These are phyloP conservation scores for Elaeis oleifera DNA, from an alignment of 202 grass and related monocot genomes.

Conservation along the genomic window DNA sequence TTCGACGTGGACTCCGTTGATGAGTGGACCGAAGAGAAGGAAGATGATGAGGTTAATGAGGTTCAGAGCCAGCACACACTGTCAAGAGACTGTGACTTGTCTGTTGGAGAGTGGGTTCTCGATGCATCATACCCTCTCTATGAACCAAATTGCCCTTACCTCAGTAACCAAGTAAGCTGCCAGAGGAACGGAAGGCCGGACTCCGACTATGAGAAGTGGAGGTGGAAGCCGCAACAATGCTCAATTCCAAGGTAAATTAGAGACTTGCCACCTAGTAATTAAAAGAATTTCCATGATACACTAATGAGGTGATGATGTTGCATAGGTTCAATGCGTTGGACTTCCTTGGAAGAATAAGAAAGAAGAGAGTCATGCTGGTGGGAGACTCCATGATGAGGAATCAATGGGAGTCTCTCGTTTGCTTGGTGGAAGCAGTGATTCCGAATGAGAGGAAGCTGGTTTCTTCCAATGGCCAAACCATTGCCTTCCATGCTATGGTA, in stretches of 20 bases:
- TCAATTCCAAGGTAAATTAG: slow-evolving; percentile 26
- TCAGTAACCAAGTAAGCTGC: slow-evolving; percentile 35
- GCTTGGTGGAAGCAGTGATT: slow-evolving; percentile 41
- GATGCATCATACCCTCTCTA: slow-evolving; percentile 35
- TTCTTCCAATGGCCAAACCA: slow-evolving; percentile 19
- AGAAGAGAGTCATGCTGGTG: slow-evolving; percentile 41
- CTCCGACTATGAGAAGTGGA: slow-evolving; percentile 29
- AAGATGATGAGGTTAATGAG: slow-evolving; percentile 20
- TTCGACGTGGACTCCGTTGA: slow-evolving; percentile 6
- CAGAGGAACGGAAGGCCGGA: slow-evolving; percentile 28
- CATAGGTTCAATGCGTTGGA: slow-evolving; percentile 40
- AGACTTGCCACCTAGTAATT: background rate
- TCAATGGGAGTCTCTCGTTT: slow-evolving; percentile 46
- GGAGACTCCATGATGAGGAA: slow-evolving; percentile 45
- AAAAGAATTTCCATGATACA: background rate
- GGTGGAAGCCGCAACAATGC: slow-evolving; percentile 33
- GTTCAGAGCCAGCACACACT: slow-evolving; percentile 12
- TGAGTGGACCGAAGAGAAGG: slow-evolving; percentile 18
- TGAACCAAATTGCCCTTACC: slow-evolving; percentile 24
- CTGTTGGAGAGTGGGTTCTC: slow-evolving; percentile 31
- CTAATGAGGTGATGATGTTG: background rate
- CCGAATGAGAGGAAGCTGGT: slow-evolving; percentile 28
- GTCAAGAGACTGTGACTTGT: slow-evolving; percentile 25
- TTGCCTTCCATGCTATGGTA: slow-evolving; percentile 39
- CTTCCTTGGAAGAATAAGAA: slow-evolving; percentile 34